These are phyloP conservation scores for Anisodus tanguticus DNA, from an alignment of 257 asterid genomes.

Conservation along the genomic window DNA sequence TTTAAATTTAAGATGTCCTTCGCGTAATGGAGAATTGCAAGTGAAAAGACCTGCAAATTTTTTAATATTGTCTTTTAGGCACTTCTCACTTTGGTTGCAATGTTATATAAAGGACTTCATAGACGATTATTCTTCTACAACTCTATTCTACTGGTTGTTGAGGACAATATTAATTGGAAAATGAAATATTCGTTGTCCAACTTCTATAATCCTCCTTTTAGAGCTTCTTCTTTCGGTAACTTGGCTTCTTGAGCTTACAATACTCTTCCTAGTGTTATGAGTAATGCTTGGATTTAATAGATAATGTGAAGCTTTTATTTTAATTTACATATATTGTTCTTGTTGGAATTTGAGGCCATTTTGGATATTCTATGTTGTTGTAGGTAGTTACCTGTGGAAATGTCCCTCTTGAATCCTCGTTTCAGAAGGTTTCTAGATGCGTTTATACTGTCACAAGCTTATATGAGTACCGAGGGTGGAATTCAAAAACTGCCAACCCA, in stretches of 20 bases:
- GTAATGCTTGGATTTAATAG: background rate
- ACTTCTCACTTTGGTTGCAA: background rate
- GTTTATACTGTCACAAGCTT: constrained; percentile 79
- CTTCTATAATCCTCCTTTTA: background rate
- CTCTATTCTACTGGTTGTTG: background rate
- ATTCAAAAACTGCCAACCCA: constrained; percentile 70
- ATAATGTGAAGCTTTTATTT: background rate
- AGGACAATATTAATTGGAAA: background rate
- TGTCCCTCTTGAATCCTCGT: constrained; percentile 80
- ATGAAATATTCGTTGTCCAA: background rate
- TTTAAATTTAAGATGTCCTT: background rate
- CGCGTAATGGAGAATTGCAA: background rate
- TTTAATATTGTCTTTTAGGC: background rate
- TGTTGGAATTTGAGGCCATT: background rate
- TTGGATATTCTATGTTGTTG: constrained; percentile 16
- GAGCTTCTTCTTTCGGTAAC: background rate
- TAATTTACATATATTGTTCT: background rate
- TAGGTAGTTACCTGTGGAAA: constrained; percentile 94
- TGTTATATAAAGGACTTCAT: background rate
- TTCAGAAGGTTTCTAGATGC: constrained; percentile 82
- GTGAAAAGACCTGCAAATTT: background rate
- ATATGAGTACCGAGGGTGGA: constrained; percentile 80
- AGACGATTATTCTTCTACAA: background rate
- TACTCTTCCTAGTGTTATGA: background rate
- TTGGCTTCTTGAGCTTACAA: background rate